phyloP scores from a whole-genome alignment of 2,329 filamentous ascomycete species.

The Remersonia thermophila region DNA sequence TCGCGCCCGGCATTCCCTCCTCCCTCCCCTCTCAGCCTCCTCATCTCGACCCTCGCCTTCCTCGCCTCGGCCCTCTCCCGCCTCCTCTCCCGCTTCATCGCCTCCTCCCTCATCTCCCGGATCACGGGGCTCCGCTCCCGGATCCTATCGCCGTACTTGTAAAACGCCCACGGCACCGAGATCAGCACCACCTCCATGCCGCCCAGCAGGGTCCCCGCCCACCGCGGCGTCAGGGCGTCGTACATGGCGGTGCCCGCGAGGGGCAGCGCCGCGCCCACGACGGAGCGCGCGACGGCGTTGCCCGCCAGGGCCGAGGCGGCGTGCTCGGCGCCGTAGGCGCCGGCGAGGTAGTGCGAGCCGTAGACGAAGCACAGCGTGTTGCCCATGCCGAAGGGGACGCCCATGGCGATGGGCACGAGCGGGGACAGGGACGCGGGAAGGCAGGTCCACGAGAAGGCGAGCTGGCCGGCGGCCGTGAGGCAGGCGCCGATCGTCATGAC shows the following conservation, averaged over 20 bases:
- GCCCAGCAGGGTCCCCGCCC: constrained; percentile 61
- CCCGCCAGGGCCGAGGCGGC: constrained; percentile 65
- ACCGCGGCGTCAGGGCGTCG: constrained; percentile 51
- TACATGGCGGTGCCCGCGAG: constrained; percentile 65
- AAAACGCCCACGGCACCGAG: constrained; percentile 66
- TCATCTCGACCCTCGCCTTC: constrained; percentile 5
- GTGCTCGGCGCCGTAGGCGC: constrained; percentile 59
- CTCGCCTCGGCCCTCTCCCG: constrained; percentile 16
- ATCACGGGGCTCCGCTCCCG: constrained; percentile 34
- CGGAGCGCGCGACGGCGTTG: constrained; percentile 56
- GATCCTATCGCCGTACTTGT: constrained; percentile 40
- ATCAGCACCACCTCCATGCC: constrained; percentile 57
- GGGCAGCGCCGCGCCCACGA: constrained; percentile 59
- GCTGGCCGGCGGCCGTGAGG: constrained; percentile 62
- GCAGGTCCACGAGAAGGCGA: constrained; percentile 83
- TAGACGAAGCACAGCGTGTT: constrained; percentile 71
- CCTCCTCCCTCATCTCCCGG: constrained; percentile 28
- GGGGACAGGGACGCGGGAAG: constrained; percentile 58
- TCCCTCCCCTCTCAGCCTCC: not conserved
- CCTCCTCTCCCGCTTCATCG: constrained; percentile 24
- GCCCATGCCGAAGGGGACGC: constrained; percentile 63
- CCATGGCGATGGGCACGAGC: constrained; percentile 65
- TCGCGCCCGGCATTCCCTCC: no score
- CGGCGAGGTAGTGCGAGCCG: constrained; percentile 61
- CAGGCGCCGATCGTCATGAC: constrained; percentile 69